Base-by-base conservation (phyloP, 176 grass and related monocot genomes). In the Musa beccarii region DNA sequence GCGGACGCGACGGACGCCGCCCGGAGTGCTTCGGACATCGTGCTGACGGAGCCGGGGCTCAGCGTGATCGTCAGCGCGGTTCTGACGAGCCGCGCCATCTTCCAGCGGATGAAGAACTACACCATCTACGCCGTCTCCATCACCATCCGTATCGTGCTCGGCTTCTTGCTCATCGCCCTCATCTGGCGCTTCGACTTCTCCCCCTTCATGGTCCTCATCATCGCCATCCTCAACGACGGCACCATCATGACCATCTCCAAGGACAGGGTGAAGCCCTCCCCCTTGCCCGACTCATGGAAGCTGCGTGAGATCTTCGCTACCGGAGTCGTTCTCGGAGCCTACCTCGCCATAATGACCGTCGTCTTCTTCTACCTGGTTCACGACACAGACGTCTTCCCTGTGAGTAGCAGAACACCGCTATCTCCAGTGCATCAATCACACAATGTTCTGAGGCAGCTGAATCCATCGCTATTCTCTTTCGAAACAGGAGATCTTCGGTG, bases 221-320 rank as follows among this genome's bases (percentile, higher is more conserved):
- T 93, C 76, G 90, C 90, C 77, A 89, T 97, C 83, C 88, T 97
- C 78, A 97, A 97, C 84, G 93, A 97, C 66, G 93, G 93, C 79
- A 97, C 93, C 54, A 97, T 97, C 86, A 97, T 97, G 93, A 97
- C 93, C 80, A 93, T 97, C 79, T 93, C 93, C 77, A 93, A 92
- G 87, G 90, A 97, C 56, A 76, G 93, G 0, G 93, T 97, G 3
- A 85, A 83, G 79, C 90, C 93, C 10, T 97, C 93, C 11, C 93
- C 93, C 0, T 72, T 61, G 1, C 93, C 93, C 0, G 93, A 97
- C 63, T 93, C 87, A 0, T 93, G 93, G 93, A 93, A 93, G 80
- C 93, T 96, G 6, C 69, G 81, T 49, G 93, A 96, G 83, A 96
- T 96, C 90, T 98, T 98, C 84, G 84, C 88, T 68, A 93, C 94